Conservation (phyloP, 2,329 filamentous ascomycete genomes). For the Boeremia lycopersici region DNA sequence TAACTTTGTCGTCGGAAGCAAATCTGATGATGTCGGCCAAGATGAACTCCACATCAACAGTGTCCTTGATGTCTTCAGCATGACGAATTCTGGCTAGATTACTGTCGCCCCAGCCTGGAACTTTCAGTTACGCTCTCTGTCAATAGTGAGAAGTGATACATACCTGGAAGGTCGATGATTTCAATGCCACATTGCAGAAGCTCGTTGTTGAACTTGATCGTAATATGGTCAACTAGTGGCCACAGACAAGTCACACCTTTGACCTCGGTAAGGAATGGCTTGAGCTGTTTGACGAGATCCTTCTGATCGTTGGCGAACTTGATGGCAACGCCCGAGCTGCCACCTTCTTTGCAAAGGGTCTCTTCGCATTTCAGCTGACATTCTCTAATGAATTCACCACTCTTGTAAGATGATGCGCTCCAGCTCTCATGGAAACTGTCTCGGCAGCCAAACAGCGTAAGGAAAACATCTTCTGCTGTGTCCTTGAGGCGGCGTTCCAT, state of each 20-base stretch:
- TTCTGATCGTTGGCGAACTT: constrained; percentile 5
- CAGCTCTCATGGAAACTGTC: constrained; percentile 21
- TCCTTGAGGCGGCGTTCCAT: constrained; percentile 22
- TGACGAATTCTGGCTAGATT: constrained; percentile 24
- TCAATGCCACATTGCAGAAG: constrained; percentile 21
- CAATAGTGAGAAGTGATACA: neutral
- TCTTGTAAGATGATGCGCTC: constrained; percentile 9
- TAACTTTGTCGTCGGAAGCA: constrained; percentile 21
- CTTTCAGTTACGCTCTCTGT: neutral
- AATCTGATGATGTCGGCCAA: constrained; percentile 29
- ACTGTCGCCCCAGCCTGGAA: constrained; percentile 29
- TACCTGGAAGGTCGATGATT: constrained; percentile 34
- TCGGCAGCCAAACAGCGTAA: constrained; percentile 22
- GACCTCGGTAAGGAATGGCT: constrained; percentile 25
- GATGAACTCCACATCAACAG: constrained; percentile 28
- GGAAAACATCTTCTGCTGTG: constrained; percentile 30
- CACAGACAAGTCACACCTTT: constrained; percentile 22
- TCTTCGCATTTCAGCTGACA: constrained; percentile 27
- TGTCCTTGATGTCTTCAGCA: constrained; percentile 25
- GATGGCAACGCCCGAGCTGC: neutral
- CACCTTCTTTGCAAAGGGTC: constrained; percentile 8
- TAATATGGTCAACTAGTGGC: constrained; percentile 29
- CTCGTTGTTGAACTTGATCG: constrained; percentile 17
- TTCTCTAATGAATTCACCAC: constrained; percentile 17
- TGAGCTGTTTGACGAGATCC: constrained; percentile 19